Evolutionary conservation across 2,329 filamentous ascomycete genomes (phyloP), one percentile per base, ranked within the genome.

Genomic region (Claviceps fusiformis): DNA sequence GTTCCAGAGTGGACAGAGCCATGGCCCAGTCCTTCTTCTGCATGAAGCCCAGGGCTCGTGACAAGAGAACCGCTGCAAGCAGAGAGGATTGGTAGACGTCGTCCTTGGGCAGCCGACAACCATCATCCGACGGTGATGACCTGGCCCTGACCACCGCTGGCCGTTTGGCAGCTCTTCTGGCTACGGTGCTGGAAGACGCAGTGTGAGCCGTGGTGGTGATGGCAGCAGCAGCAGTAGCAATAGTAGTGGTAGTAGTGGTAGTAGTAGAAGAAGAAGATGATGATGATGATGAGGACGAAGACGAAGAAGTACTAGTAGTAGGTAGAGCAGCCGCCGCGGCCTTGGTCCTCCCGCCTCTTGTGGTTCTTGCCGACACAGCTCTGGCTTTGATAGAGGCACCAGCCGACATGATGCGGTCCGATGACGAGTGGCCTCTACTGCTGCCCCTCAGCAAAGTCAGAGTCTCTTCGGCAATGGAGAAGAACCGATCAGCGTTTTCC

Each of bases 1-100:
- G 71, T 52, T 77, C 72, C 2, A 90, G 71, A 19, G 80, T 70
- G 1, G 69, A 67, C 15, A 81, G 70, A 0, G 85, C 85, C 8
- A 78, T 73, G 0, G 76, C 68, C 72, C 82, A 87, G 41, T 82
- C 75, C 58, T 74, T 75, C 58, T 74, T 70, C 49, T 69, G 69
- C 27, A 82, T 69, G 51, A 75, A 69, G 0, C 73, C 71, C 6
- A 73, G 62, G 5, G 76, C 77, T 37, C 67, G 66, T 17, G 67
- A 69, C 2, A 73, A 58, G 39, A 71, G 64, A 6, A 68, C 64
- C 11, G 65, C 68, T 44, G 64, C 65, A 53, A 71, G 64, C 9
- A 72, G 53, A 3, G 70, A 71, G 3, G 68, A 67, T 46, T 71
- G 68, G 49, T 71, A 69, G 6, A 65, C 39, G 39, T 41, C 59